These are phyloP conservation scores for Candida caryicola DNA, from an alignment of 805 yeast species.

Conservation along the genomic window DNA sequence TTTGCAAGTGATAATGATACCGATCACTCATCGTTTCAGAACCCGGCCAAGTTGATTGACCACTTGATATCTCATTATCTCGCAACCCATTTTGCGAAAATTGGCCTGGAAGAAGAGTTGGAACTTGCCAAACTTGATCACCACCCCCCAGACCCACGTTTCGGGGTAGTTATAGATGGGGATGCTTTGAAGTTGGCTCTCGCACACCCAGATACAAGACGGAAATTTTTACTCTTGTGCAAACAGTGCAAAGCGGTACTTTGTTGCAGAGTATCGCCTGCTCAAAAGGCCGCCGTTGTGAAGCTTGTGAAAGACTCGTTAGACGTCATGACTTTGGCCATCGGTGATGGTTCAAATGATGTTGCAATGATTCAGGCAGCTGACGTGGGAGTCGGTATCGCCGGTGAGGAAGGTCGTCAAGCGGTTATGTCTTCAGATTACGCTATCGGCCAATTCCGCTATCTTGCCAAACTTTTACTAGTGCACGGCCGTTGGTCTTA, in stretches of 20 bases:
- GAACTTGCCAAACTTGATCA: conserved; percentile 57
- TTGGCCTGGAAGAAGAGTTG: conserved; percentile 58
- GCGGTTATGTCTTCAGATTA: conserved; percentile 87
- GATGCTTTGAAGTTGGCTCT: conserved; percentile 52
- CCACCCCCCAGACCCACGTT: conserved; percentile 54
- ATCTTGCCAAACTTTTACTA: conserved; percentile 57
- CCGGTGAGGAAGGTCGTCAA: conserved; percentile 84
- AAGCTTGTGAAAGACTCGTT: conserved; percentile 59
- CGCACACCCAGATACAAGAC: conserved; percentile 27
- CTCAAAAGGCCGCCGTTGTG: conserved; percentile 78
- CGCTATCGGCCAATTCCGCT: conserved; percentile 78
- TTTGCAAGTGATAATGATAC: conserved; percentile 20
- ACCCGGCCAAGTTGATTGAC: conserved; percentile 36
- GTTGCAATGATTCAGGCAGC: conserved; percentile 89
- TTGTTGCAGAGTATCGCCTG: conserved; percentile 82
- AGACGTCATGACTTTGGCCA: conserved; percentile 73
- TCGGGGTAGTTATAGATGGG: conserved; percentile 71
- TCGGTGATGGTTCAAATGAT: conserved; percentile 87
- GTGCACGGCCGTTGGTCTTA: conserved; percentile 89
- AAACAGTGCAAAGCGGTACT: conserved; percentile 76
- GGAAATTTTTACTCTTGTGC: conserved; percentile 65
- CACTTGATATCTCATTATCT: conserved; percentile 52
- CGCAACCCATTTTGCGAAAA: conserved; percentile 52
- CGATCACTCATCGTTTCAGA: no score
- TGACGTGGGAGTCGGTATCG: conserved; percentile 81